Conservation (phyloP, 2,329 filamentous ascomycete species). For the Diaporthe destruens region DNA sequence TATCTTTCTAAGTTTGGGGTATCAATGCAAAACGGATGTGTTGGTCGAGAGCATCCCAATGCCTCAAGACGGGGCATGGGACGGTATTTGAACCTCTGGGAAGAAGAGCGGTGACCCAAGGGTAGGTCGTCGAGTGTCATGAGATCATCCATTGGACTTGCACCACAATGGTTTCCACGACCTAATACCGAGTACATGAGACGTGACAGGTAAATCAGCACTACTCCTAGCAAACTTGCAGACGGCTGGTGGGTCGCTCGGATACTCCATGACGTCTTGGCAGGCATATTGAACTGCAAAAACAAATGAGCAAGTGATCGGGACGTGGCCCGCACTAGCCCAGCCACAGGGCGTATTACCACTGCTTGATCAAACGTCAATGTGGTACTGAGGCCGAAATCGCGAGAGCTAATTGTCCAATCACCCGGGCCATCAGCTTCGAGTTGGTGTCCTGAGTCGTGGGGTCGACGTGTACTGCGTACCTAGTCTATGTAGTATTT, state of each 20-base stretch:
- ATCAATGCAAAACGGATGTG: conserved; percentile 24
- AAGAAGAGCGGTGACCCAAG: neutral
- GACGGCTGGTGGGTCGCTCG: conserved; percentile 9
- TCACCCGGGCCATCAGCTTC: neutral
- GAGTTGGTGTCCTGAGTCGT: conserved; percentile 8
- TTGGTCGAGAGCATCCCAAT: neutral
- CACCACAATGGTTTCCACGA: neutral
- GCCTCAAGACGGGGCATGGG: neutral
- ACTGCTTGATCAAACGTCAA: neutral
- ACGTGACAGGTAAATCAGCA: conserved; percentile 4
- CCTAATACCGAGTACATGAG: conserved; percentile 21
- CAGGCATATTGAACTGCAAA: conserved; percentile 7
- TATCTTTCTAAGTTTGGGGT: conserved; percentile 19
- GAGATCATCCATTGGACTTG: conserved; percentile 31
- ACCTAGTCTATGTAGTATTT: conserved; percentile 15
- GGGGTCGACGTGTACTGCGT: conserved; percentile 13
- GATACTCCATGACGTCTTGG: conserved; percentile 38
- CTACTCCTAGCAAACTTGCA: neutral
- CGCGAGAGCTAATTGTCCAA: conserved; percentile 31
- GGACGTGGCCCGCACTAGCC: conserved; percentile 14
- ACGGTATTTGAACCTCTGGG: conserved; percentile 35
- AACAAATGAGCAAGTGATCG: neutral
- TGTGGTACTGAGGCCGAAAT: conserved; percentile 25
- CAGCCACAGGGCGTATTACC: neutral
- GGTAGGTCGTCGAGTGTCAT: conserved; percentile 4